Conservation (phyloP, 2,329 filamentous ascomycete species). For the Penicillium sp. region DNA sequence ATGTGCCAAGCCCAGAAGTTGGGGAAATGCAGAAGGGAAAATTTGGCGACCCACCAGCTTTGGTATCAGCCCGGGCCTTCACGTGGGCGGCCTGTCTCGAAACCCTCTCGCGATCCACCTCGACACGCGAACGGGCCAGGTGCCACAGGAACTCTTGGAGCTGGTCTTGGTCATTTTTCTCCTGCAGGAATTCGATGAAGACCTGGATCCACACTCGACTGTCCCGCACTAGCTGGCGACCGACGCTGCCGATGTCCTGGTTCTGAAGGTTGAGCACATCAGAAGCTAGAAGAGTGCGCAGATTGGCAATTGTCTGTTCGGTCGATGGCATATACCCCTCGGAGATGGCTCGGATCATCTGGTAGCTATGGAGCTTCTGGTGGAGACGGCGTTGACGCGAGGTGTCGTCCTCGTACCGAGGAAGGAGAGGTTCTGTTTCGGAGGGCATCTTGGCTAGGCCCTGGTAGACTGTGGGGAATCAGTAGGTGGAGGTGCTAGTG, state of each 20-base stretch:
- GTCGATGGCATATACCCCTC: conserved; percentile 91
- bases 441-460: conserved; percentile 37
- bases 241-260: conserved; percentile 71
- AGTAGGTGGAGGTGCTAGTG: neutral
- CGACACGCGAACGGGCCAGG: conserved; percentile 67
- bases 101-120: conserved; percentile 63
- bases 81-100: conserved; percentile 57
- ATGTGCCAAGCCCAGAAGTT: conserved; percentile 3
- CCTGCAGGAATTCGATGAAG: conserved; percentile 73
- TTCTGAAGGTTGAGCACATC: conserved; percentile 74
- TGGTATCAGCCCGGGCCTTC: conserved; percentile 66
- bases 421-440: conserved; percentile 74
- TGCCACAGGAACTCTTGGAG: conserved; percentile 92
- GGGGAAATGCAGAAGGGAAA: neutral
- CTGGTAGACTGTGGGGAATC: neutral
- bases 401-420: conserved; percentile 72
- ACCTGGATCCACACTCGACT: conserved; percentile 70
- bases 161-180: conserved; percentile 81
- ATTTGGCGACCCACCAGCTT: conserved; percentile 53
- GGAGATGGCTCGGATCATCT: conserved; percentile 78
- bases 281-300: conserved; percentile 72
- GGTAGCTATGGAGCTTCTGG: conserved; percentile 87
- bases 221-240: conserved; percentile 68
- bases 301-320: conserved; percentile 73
- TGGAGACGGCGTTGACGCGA: conserved; percentile 71